phyloP scores from a whole-genome alignment of 2,329 filamentous ascomycete species.

The Colletotrichum sansevieriae region DNA sequence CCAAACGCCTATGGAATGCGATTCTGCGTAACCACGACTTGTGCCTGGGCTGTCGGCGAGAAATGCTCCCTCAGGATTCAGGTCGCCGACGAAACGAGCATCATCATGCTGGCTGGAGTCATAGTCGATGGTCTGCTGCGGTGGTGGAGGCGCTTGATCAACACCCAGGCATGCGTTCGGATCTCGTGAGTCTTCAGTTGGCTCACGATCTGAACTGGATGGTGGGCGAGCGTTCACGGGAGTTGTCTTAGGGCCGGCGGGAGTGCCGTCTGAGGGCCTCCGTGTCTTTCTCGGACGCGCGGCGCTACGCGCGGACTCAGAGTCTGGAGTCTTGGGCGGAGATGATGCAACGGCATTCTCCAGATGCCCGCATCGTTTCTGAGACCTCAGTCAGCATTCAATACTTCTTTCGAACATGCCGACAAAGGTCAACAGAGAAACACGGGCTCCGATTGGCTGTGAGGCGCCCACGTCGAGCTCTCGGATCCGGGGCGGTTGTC shows the following conservation, averaged over 20 bases:
- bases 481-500: not conserved
- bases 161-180: not conserved
- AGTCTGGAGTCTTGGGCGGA: slow-evolving; percentile 12
- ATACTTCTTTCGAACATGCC: not conserved
- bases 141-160: not conserved
- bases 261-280: not conserved
- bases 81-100: slow-evolving; percentile 43
- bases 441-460: slow-evolving; percentile 18
- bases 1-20: slow-evolving; percentile 41
- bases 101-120: slow-evolving; percentile 37
- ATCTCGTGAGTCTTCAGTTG: not conserved
- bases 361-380: slow-evolving; percentile 42
- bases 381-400: slow-evolving; percentile 1
- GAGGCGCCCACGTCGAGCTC: too few species aligned
- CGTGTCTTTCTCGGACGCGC: not conserved
- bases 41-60: slow-evolving; percentile 42
- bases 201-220: not conserved
- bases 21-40: slow-evolving; percentile 32
- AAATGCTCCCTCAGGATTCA: slow-evolving; percentile 45
- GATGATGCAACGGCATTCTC: slow-evolving; percentile 4
- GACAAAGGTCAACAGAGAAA: not conserved
- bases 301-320: slow-evolving; percentile 4
- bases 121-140: slow-evolving; percentile 10
- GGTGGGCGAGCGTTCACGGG: not conserved
- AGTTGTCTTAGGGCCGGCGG: slow-evolving; percentile 2